A percentile compares a stretch with the other conserved stretches of the same genome.
These are phyloP conservation scores for Gaeumannomyces sp. DNA, from an alignment of 2,329 filamentous ascomycete species.

Conservation along the genomic window DNA sequence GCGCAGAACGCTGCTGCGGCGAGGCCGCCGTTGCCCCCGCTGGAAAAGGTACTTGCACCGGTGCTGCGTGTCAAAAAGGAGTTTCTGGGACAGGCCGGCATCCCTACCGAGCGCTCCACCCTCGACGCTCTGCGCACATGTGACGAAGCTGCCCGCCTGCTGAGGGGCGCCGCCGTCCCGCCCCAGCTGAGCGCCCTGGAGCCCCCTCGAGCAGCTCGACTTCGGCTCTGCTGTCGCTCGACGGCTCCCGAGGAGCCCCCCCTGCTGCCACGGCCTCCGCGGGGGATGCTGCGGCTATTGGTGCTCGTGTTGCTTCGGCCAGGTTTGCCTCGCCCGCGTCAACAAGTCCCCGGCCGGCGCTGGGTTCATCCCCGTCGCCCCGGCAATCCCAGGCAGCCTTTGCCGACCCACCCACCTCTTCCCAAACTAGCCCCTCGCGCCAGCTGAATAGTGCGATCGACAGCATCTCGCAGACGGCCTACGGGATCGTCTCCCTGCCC, in stretches of 20 bases:
- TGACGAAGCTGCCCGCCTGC: slow-evolving; percentile 34
- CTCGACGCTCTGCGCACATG: slow-evolving; percentile 38
- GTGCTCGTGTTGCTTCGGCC: background rate
- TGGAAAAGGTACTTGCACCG: slow-evolving; percentile 33
- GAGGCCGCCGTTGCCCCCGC: slow-evolving; percentile 23
- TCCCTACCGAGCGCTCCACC: slow-evolving; percentile 38
- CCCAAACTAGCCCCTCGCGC: background rate
- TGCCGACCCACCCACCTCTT: slow-evolving; percentile 10
- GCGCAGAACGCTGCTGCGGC: background rate
- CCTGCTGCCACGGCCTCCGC: background rate
- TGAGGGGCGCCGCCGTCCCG: slow-evolving; percentile 29
- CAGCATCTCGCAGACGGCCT: slow-evolving; percentile 54
- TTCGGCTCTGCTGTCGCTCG: slow-evolving; percentile 47
- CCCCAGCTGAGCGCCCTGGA: slow-evolving; percentile 34
- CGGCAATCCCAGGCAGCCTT: slow-evolving; percentile 2
- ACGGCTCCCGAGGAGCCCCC: slow-evolving; percentile 9
- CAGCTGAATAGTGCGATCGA: slow-evolving; percentile 39
- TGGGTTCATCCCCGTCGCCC: slow-evolving; percentile 7
- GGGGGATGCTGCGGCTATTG: slow-evolving; percentile 2
- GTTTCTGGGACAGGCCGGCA: slow-evolving; percentile 37
- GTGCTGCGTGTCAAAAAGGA: slow-evolving; percentile 36
- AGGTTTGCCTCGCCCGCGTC: background rate
- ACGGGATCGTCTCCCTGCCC: slow-evolving; percentile 64
- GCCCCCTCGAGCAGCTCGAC: slow-evolving; percentile 39
- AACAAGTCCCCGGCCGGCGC: slow-evolving; percentile 7